Percentiles rank a stretch among this genome's conserved stretches.
Evolutionary conservation across 2,329 filamentous ascomycete genomes (phyloP).

Genomic region (Penicillium sp.): DNA sequence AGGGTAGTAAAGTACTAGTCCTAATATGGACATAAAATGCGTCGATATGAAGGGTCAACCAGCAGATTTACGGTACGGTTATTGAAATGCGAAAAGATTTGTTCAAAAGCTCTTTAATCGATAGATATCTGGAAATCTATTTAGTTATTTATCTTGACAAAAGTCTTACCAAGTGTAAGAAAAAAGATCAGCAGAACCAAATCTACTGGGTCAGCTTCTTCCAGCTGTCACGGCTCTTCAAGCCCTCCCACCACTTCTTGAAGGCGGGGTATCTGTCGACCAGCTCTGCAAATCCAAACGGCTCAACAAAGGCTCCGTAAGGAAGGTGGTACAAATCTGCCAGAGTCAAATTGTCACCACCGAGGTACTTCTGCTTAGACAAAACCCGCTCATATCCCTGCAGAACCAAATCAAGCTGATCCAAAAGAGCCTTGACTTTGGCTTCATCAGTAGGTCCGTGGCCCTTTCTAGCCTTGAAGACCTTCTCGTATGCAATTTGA

Average conservation of each 20-base stretch:
- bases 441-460: slow-evolving; percentile 12
- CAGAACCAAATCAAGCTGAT: slow-evolving; percentile 9
- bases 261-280: slow-evolving; percentile 10
- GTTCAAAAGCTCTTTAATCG: no score
- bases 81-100: no score
- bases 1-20: no score
- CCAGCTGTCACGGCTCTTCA: slow-evolving; percentile 7
- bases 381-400: slow-evolving; percentile 19
- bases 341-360: slow-evolving; percentile 17
- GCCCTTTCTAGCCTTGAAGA: slow-evolving; percentile 14
- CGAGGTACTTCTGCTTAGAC: slow-evolving; percentile 21
- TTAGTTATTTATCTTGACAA: no score
- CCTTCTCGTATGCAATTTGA: slow-evolving; percentile 16
- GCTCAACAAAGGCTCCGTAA: slow-evolving; percentile 10
- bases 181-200: no score
- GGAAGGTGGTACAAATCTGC: slow-evolving; percentile 16
- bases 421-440: slow-evolving; percentile 6
- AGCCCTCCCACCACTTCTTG: slow-evolving; percentile 14
- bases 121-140: no score
- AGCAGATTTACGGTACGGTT: no score
- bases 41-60: no score
- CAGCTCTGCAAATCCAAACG: slow-evolving; percentile 12
- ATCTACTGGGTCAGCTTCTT: background rate
- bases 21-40: no score
- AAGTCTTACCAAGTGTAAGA: no score